Evolutionary conservation across 2,329 filamentous ascomycete genomes (phyloP), one percentile per base, ranked within the genome.

Genomic region (Didymella pomorum): DNA sequence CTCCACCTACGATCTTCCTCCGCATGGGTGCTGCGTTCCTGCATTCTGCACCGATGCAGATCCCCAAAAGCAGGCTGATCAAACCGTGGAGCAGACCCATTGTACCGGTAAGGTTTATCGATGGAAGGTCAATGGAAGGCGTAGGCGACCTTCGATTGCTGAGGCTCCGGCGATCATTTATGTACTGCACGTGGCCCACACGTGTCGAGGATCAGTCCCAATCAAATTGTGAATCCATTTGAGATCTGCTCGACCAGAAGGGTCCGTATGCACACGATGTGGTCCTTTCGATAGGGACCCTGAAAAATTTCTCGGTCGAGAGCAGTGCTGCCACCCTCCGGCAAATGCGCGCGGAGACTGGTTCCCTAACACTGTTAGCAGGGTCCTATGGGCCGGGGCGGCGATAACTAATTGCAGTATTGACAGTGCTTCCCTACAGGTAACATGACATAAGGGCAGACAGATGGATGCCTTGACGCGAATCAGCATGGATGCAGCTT

Each of bases 21-120:
- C 33, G 42, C 50, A 29, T 35, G 14, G 60, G 55, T 43, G 61
- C 45, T 46, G 58, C 60, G 18, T 44, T 67, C 39, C 23, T 58
- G 45, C 56, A 53, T 37, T 58, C 56, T 23, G n/a, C 56, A 29
- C 51, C 56, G 33, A 47, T 16, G 26, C 51, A 51, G 20, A 52
- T 48, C 14, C 51, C 51, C 20, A 59, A 28, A 10, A 54, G 18
- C 20, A 59, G 28, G 41, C 41, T 46, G 51, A 59, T 59, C 51
- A 55, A 21, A 31, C 33, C 42, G 46, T 59, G 28, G 26, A 35
- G 26, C n/a, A 46, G 23, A 18, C 56, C 43, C 56, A 59, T 59
- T 43, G 33, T 52, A 37, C 26, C 51, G 51, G 42, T 41, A 6
- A 51, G 37, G 20, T 23, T 23, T 44, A 26, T n/a, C 6, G 51